Evolutionary conservation across 495 filamentous ascomycete genomes (phyloP), one percentile per base, ranked within the genome.

Genomic region (Penicillium flavigenum): DNA sequence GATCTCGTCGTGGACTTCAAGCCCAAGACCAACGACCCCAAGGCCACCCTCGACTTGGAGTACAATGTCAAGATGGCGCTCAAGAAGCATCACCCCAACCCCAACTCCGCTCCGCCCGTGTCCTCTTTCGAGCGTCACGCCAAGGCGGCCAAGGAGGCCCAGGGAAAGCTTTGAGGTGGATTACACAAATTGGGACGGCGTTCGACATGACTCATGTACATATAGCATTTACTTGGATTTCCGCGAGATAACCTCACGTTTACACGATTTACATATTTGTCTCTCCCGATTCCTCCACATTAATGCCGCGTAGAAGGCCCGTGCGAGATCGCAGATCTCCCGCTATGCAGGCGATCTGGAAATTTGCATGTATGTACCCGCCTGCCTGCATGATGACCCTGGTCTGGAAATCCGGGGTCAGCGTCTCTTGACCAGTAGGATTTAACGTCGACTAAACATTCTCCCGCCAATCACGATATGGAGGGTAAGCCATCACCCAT

Each of bases 1-100:
- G 82, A 84, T 57, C 72, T 87, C 24, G 76, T 87, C 41, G 82
- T 87, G 19, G 82, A 86, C 58, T 86, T 87, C 69, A 78, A 73
- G 62, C 83, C 83, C 46, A 64, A 79, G 62, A 65, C 75, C 24
- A 68, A 68, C 41, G 76, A 79, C 56, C 72, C 75, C 69, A 79
- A 79, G 67, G 76, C 76, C 51, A 16, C 61, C 39, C 70, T 79
- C 39, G 75, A 77, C 61, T 65, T 79, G 29, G 69, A 77, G 56
- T 79, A 78, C 65, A 73, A 76, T 54, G 72, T 79, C 62, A 71
- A 41, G 49, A 72, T 79, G 75, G 75, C 74, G 1, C 71, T 70
- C 52, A 79, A 79, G 72, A 73, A 76, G 67, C 73, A 77, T 60
- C 75, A 78, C 67, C 75, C 72, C 55, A 71, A 78, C 70, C 75